Conservation (phyloP, 1,284 basidiomycete genomes). For the Fomitopsis palustris region DNA sequence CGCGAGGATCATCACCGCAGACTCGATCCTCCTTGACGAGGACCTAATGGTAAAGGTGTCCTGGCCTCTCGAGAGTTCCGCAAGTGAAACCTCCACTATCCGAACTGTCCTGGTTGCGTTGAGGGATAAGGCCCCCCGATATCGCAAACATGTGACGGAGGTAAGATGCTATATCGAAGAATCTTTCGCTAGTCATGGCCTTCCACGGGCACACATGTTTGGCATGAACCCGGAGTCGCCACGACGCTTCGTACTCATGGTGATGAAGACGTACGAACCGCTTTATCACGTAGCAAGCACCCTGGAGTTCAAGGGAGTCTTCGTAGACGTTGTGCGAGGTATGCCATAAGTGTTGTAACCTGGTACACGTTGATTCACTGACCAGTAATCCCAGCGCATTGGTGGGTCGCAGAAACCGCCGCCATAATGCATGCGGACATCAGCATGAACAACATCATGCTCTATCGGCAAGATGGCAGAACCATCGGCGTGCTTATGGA, state of each 20-base stretch:
- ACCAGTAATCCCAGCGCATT: conserved; percentile 1
- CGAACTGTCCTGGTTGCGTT: background rate
- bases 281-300: conserved; percentile 16
- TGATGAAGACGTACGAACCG: conserved; percentile 12
- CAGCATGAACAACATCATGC: conserved; percentile 26
- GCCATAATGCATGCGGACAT: conserved; percentile 22
- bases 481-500: conserved; percentile 23
- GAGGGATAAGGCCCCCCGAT: background rate
- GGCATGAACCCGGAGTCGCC: background rate
- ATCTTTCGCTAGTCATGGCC: background rate
- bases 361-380: background rate
- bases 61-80: conserved; percentile 1
- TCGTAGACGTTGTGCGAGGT: conserved; percentile 11
- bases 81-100: background rate
- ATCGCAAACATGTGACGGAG: conserved; percentile 7
- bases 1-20: background rate
- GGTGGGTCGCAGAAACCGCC: conserved; percentile 1
- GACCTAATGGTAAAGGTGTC: conserved; percentile 5
- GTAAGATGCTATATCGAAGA: conserved; percentile 6
- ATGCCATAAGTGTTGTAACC: background rate
- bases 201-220: conserved; percentile 2
- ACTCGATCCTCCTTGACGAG: background rate
- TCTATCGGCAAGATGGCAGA: conserved; percentile 4
- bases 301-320: conserved; percentile 19
- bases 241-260: conserved; percentile 4